phyloP scores from a whole-genome alignment of 2,329 filamentous ascomycete species.

The Didymella segeticola region DNA sequence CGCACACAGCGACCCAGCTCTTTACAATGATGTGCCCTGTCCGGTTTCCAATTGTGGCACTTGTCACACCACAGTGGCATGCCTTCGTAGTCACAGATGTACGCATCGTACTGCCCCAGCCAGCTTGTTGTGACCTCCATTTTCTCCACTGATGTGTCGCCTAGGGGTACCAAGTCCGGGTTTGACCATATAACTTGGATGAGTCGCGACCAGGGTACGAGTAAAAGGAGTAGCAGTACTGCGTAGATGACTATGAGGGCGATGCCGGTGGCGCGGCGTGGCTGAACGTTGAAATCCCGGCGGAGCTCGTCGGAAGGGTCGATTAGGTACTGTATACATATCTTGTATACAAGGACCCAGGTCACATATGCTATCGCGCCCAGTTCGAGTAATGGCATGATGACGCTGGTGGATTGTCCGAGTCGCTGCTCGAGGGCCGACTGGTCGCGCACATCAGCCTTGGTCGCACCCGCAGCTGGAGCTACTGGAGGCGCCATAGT shows the following conservation, averaged over 20 bases:
- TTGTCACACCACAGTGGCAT: constrained; percentile 82
- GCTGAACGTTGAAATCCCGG: constrained; percentile 30
- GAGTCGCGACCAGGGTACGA: constrained; percentile 74
- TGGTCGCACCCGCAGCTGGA: constrained; percentile 27
- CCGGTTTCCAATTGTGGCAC: constrained; percentile 87
- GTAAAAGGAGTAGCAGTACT: constrained; percentile 71
- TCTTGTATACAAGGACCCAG: constrained; percentile 69
- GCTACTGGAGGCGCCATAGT: constrained; percentile 29
- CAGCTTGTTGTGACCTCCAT: constrained; percentile 34
- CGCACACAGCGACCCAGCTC: constrained; percentile 81
- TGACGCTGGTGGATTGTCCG: constrained; percentile 66
- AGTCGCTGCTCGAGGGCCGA: constrained; percentile 42
- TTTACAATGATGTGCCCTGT: constrained; percentile 85
- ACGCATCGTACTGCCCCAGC: constrained; percentile 84
- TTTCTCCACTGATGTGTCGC: constrained; percentile 43
- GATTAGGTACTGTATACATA: constrained; percentile 74
- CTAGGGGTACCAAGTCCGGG: constrained; percentile 76
- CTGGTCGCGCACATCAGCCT: constrained; percentile 29
- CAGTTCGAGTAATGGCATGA: constrained; percentile 74
- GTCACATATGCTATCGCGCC: constrained; percentile 72
- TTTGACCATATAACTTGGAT: constrained; percentile 71
- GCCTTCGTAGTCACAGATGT: constrained; percentile 82
- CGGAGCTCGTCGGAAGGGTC: constrained; percentile 47
- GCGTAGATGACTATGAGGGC: constrained; percentile 77
- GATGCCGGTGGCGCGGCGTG: constrained; percentile 65